phyloP scores from a whole-genome alignment of 352 stramenopile genomes.

The Nothophytophthora sp. region DNA sequence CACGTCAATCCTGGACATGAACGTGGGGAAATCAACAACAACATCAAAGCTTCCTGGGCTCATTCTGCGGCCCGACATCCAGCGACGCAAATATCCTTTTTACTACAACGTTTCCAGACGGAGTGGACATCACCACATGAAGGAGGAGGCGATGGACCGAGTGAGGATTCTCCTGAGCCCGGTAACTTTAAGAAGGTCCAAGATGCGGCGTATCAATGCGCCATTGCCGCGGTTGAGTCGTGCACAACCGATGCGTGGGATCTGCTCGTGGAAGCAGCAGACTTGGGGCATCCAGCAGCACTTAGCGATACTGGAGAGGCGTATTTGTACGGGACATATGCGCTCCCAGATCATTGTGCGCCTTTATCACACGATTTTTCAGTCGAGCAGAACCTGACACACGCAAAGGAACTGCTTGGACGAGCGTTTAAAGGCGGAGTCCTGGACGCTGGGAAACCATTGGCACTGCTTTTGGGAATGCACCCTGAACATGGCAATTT shows the following conservation, averaged over 20 bases:
- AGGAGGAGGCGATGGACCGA: background rate
- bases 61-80: background rate
- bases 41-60: background rate
- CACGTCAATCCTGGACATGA: constrained; percentile 5
- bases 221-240: background rate
- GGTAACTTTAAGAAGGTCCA: constrained; percentile 11
- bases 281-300: constrained; percentile 29
- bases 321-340: constrained; percentile 37
- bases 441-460: constrained; percentile 23
- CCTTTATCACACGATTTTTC: background rate
- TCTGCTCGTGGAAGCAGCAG: constrained; percentile 32
- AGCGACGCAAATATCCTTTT: constrained; percentile 40
- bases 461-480: constrained; percentile 24
- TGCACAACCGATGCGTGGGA: constrained; percentile 34
- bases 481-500: background rate
- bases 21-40: background rate
- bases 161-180: background rate
- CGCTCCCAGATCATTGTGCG: constrained; percentile 15
- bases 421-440: constrained; percentile 17
- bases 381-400: constrained; percentile 22
- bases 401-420: constrained; percentile 17
- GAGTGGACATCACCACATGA: background rate
- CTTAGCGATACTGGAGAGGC: constrained; percentile 30
- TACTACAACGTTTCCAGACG: constrained; percentile 28
- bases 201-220: constrained; percentile 10